Conservation (phyloP, 768 basidiomycete species). For the Pisolithus tinctorius region DNA sequence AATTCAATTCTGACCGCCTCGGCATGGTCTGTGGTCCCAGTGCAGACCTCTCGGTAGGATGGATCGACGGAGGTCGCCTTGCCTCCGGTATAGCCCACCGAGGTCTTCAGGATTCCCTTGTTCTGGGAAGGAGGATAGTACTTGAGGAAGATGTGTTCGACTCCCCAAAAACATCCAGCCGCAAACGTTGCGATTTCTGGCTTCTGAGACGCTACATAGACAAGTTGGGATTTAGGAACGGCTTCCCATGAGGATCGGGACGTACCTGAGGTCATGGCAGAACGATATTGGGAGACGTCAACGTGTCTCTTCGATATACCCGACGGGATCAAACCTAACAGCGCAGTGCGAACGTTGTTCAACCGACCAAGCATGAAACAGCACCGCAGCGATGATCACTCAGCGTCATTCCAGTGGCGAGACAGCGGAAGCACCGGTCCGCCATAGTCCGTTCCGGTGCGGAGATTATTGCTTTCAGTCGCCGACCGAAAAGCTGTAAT, state of each 20-base stretch:
- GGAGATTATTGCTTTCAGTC: slow-evolving; percentile 8
- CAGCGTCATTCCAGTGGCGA: neutral
- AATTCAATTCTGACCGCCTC: slow-evolving; percentile 86
- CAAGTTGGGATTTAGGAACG: neutral
- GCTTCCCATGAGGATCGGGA: slow-evolving; percentile 5
- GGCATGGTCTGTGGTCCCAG: slow-evolving; percentile 79
- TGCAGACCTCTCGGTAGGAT: slow-evolving; percentile 69
- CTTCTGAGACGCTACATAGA: slow-evolving; percentile 37
- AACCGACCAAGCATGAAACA: slow-evolving; percentile 12
- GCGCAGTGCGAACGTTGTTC: slow-evolving; percentile 5
- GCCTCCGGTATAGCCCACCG: slow-evolving; percentile 80
- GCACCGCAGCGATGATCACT: neutral
- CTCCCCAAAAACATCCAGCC: slow-evolving; percentile 78
- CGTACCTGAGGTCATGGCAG: slow-evolving; percentile 31
- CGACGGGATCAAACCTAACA: slow-evolving; percentile 7
- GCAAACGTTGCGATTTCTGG: slow-evolving; percentile 42
- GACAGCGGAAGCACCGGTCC: neutral
- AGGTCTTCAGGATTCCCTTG: slow-evolving; percentile 68
- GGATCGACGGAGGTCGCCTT: slow-evolving; percentile 48
- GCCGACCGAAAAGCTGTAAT: slow-evolving; percentile 10
- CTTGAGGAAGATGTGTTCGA: slow-evolving; percentile 79
- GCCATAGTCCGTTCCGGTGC: neutral
- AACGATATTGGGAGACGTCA: slow-evolving; percentile 29
- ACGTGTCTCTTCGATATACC: slow-evolving; percentile 10
- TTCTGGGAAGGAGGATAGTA: slow-evolving; percentile 63